These are phyloP conservation scores for Prunus padus DNA, from an alignment of 306 rosid species.

Conservation along the genomic window DNA sequence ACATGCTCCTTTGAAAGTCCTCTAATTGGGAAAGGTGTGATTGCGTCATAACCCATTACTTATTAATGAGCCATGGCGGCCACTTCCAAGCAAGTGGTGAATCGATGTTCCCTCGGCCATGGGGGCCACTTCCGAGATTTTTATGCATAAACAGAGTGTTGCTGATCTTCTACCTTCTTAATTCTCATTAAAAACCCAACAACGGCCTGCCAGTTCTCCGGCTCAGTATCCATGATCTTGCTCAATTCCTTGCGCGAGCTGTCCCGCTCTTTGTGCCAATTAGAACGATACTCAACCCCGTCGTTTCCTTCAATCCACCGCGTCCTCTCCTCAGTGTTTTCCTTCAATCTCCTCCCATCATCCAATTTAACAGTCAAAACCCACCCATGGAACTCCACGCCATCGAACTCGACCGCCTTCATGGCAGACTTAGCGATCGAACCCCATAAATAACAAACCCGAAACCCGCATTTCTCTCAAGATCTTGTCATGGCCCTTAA, in stretches of 20 bases:
- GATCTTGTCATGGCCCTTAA: slow-evolving; percentile 57
- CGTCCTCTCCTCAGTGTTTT: slow-evolving; percentile 51
- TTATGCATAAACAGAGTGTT: no score
- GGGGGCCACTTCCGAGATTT: no score
- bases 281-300: slow-evolving; percentile 48
- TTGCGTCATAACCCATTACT: no score
- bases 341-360: slow-evolving; percentile 71
- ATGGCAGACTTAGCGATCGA: slow-evolving; percentile 48
- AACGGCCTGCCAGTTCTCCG: slow-evolving; percentile 93
- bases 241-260: slow-evolving; percentile 51
- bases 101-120: no score
- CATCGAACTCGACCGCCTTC: slow-evolving; percentile 90
- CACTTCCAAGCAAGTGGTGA: no score
- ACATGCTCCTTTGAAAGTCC: no score
- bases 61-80: no score
- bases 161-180: slow-evolving; percentile 56
- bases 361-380: slow-evolving; percentile 80
- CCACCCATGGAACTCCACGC: slow-evolving; percentile 86
- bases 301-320: slow-evolving; percentile 62
- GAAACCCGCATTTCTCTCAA: slow-evolving; percentile 68
- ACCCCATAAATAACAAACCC: slow-evolving; percentile 75
- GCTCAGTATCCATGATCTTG: slow-evolving; percentile 72
- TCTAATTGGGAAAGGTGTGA: no score
- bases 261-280: slow-evolving; percentile 89
- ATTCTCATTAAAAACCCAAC: slow-evolving; percentile 64